Conservation (phyloP, 805 yeast genomes). For the Metschnikowia colocasiae region DNA sequence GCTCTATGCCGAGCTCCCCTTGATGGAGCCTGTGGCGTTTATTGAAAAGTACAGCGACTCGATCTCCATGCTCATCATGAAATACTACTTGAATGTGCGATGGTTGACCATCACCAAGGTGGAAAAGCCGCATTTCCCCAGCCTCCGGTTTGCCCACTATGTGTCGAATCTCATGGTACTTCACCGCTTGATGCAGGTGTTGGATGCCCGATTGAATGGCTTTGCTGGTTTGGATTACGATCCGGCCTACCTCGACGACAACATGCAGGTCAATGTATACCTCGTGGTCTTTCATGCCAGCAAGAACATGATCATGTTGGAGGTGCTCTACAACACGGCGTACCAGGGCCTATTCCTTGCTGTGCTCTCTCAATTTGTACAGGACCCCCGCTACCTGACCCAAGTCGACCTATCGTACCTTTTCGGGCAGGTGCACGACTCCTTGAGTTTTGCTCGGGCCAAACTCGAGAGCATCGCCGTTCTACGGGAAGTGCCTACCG, state of each 20-base stretch:
- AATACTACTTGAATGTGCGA: slow-evolving; percentile 12
- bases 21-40: slow-evolving; percentile 8
- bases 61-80: slow-evolving; percentile 8
- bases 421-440: slow-evolving; percentile 9
- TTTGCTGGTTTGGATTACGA: background rate
- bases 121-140: slow-evolving; percentile 16
- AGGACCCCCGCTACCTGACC: background rate
- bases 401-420: slow-evolving; percentile 11
- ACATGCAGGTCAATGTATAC: background rate
- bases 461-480: slow-evolving; percentile 7
- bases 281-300: slow-evolving; percentile 3
- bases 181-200: slow-evolving; percentile 15
- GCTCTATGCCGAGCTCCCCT: slow-evolving; percentile 9
- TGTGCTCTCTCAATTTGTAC: slow-evolving; percentile 14
- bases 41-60: slow-evolving; percentile 8
- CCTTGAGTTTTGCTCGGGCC: slow-evolving; percentile 6
- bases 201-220: slow-evolving; percentile 9
- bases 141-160: slow-evolving; percentile 17
- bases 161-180: slow-evolving; percentile 12
- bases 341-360: slow-evolving; percentile 15
- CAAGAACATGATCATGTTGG: slow-evolving; percentile 8
- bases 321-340: slow-evolving; percentile 8
- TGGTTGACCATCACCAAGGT: slow-evolving; percentile 15
- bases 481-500: slow-evolving; percentile 9
- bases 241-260: background rate